Percentiles rank a stretch among this genome's conserved stretches.
Evolutionary conservation across 169 alveolate species (phyloP).

Genomic region (Eimeria acervulina): DNA sequence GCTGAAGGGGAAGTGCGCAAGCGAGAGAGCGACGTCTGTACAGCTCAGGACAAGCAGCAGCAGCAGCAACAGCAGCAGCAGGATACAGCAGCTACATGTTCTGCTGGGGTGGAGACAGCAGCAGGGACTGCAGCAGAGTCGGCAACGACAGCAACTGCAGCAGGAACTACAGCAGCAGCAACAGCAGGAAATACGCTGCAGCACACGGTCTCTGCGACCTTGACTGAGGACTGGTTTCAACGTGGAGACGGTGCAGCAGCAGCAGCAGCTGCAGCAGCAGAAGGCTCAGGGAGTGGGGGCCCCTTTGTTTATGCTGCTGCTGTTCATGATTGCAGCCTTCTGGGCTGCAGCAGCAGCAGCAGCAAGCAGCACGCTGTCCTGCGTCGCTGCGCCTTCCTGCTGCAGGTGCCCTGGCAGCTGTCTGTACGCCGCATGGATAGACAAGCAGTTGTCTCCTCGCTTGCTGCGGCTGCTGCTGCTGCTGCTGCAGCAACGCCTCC

Average conservation of each 20-base stretch:
- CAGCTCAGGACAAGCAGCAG: no score
- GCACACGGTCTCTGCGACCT: conserved; percentile 9
- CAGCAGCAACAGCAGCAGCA: no score
- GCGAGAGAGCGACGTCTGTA: no score
- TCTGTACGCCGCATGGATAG: no score
- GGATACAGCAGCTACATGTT: no score
- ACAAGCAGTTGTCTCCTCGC: no score
- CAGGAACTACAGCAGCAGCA: conserved; percentile 9
- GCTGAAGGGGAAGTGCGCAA: no score
- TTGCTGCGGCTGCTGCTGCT: not conserved
- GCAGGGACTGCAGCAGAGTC: no score
- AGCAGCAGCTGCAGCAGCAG: conserved; percentile 25
- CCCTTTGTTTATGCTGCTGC: conserved; percentile 63
- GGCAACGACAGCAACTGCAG: conserved; percentile 6
- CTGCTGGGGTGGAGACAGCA: no score
- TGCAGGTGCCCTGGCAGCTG: conserved; percentile 54
- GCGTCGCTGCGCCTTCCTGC: conserved; percentile 56
- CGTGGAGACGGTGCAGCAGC: not conserved
- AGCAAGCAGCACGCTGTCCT: conserved; percentile 31
- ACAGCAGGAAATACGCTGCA: conserved; percentile 27
- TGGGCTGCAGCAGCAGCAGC: not conserved
- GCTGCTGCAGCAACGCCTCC: not conserved
- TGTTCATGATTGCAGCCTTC: not conserved
- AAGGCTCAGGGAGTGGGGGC: not conserved
- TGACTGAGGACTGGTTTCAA: conserved; percentile 14